These are phyloP conservation scores for Salix koriyanagi DNA, from an alignment of 345 rosid species.

Conservation along the genomic window DNA sequence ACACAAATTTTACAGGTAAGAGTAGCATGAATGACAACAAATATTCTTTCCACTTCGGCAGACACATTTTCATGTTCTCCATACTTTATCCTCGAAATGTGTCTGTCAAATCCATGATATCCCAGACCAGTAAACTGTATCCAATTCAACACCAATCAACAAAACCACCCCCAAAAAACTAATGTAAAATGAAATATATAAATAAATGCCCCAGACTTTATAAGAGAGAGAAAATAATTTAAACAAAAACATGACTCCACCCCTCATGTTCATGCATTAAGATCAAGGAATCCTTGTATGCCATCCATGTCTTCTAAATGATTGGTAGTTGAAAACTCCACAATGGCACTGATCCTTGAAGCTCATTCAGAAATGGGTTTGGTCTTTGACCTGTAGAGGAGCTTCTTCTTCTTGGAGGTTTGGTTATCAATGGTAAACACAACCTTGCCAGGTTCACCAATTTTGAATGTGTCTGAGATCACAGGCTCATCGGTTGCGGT, in stretches of 20 bases:
- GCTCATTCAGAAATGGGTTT: constrained; percentile 27
- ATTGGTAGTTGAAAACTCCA: neutral
- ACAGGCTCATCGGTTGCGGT: constrained; percentile 29
- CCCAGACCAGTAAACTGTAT: neutral
- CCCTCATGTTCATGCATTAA: neutral
- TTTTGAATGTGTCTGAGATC: constrained; percentile 33
- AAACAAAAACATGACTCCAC: neutral
- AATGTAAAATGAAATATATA: neutral
- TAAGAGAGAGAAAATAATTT: neutral
- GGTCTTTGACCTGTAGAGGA: constrained; percentile 46
- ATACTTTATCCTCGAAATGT: constrained; percentile 1
- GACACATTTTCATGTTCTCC: constrained; percentile 9
- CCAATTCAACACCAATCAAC: constrained; percentile 1
- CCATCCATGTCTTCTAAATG: neutral
- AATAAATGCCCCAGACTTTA: constrained; percentile 10
- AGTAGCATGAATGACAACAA: constrained; percentile 2
- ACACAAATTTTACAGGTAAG: constrained; percentile 22
- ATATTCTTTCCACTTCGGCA: constrained; percentile 1
- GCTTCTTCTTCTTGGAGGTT: constrained; percentile 47
- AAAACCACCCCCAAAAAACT: neutral
- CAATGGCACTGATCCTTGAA: neutral
- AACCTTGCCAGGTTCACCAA: constrained; percentile 42
- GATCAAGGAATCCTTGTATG: neutral
- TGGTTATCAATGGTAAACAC: constrained; percentile 40
- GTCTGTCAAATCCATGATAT: neutral